These are phyloP conservation scores for Naumovozyma castellii DNA, from an alignment of 805 yeast genomes.

Conservation along the genomic window DNA sequence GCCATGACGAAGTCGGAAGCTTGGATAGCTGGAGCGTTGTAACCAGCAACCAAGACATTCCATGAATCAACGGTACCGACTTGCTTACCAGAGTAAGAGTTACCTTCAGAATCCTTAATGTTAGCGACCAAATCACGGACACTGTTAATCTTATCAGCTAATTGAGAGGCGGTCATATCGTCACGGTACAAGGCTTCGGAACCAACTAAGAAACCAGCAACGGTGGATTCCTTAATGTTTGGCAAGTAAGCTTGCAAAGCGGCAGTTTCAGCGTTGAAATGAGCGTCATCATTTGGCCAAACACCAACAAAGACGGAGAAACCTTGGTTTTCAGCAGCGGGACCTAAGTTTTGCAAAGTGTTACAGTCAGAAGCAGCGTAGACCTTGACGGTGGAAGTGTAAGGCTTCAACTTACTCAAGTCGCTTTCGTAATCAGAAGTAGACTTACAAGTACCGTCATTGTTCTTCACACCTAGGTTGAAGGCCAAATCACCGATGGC, in stretches of 20 bases:
- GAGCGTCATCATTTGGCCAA: constrained; percentile 87
- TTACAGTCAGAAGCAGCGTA: constrained; percentile 93
- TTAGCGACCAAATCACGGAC: constrained; percentile 50
- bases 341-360: constrained; percentile 75
- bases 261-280: constrained; percentile 60
- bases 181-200: constrained; percentile 92
- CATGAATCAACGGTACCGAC: constrained; percentile 96
- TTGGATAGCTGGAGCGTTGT: constrained; percentile 56
- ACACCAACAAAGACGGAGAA: constrained; percentile 75
- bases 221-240: constrained; percentile 51
- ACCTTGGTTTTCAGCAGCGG: constrained; percentile 72
- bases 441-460: constrained; percentile 66
- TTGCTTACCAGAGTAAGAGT: constrained; percentile 56
- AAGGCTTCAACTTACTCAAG: constrained; percentile 45
- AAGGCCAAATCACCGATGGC: constrained; percentile 72
- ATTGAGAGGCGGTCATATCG: constrained; percentile 65
- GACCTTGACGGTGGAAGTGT: constrained; percentile 64
- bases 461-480: constrained; percentile 76
- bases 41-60: constrained; percentile 82
- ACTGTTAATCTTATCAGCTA: constrained; percentile 58
- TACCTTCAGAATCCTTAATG: constrained; percentile 72
- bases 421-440: constrained; percentile 63
- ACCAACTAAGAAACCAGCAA: constrained; percentile 79
- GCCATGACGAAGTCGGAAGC: constrained; percentile 83
- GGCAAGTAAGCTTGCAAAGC: constrained; percentile 72